A percentile compares a stretch with the other conserved stretches of the same genome.
These are phyloP conservation scores for Dryas drummondii DNA, from an alignment of 306 rosid genomes.

Conservation along the genomic window DNA sequence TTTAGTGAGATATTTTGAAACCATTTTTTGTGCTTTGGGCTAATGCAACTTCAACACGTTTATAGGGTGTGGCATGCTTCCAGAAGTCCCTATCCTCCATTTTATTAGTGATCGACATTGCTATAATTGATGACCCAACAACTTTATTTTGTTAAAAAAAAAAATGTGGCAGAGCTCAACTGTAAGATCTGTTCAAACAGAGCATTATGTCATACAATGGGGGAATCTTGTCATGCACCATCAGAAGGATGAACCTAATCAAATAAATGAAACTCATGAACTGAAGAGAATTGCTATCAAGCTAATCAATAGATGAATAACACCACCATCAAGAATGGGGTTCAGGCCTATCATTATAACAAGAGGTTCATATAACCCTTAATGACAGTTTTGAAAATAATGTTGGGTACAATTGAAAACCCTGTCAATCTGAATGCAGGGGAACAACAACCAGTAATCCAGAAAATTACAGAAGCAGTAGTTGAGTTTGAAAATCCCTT, in stretches of 20 bases:
- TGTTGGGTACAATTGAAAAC: neutral
- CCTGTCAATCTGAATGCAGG: neutral
- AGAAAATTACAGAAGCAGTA: neutral
- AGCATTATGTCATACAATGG: too few relatives aligned
- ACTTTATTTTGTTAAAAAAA: neutral
- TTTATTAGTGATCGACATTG: neutral
- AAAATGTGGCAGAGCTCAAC: too few relatives aligned
- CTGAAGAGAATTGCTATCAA: slow-evolving; percentile 4
- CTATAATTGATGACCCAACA: neutral
- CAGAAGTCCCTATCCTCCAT: neutral
- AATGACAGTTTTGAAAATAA: neutral
- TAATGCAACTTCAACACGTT: slow-evolving; percentile 9
- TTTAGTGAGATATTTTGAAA: neutral
- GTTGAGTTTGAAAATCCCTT: neutral
- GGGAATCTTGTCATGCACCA: too few relatives aligned
- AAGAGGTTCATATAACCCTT: neutral
- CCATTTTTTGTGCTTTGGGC: neutral
- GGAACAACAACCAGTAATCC: neutral
- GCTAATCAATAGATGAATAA: neutral
- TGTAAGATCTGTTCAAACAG: too few relatives aligned
- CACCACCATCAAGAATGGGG: neutral
- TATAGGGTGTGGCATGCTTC: neutral
- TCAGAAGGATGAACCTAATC: too few relatives aligned
- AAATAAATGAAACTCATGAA: neutral
- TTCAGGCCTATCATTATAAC: slow-evolving; percentile 1